A percentile compares a stretch with the other conserved stretches of the same genome.
phyloP scores from a whole-genome alignment of 176 grass and related monocot genomes.

The Aegilops longissima region DNA sequence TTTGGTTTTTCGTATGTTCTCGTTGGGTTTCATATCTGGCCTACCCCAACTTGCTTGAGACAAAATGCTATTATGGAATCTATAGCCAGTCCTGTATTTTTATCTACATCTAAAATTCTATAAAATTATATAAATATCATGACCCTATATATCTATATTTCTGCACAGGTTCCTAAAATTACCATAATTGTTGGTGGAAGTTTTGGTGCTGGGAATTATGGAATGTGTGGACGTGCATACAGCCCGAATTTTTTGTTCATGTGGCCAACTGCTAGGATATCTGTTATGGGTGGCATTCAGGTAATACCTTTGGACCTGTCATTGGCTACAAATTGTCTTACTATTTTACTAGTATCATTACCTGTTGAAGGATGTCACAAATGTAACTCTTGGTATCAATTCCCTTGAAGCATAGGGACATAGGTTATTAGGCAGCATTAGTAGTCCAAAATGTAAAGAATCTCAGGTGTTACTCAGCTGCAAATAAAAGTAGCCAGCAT shows the following conservation, averaged over 20 bases:
- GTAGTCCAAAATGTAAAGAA: background rate
- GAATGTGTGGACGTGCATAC: constrained; percentile 99
- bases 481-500: background rate
- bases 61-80: too few relatives aligned
- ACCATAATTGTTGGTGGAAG: constrained; percentile 97
- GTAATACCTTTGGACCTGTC: constrained; percentile 44
- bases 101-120: background rate
- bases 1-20: background rate
- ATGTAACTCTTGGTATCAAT: background rate
- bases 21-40: too few relatives aligned
- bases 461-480: background rate
- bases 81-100: background rate
- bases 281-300: constrained; percentile 95
- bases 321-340: background rate
- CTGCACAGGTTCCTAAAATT: constrained; percentile 89
- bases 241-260: constrained; percentile 93
- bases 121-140: background rate
- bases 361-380: background rate
- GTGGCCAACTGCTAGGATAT: constrained; percentile 98
- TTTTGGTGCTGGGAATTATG: constrained; percentile 98
- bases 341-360: background rate
- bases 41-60: too few relatives aligned
- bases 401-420: background rate
- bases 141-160: background rate
- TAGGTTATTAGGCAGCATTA: background rate